Conservation (phyloP, 306 rosid species). For the Calophaca sinica region DNA sequence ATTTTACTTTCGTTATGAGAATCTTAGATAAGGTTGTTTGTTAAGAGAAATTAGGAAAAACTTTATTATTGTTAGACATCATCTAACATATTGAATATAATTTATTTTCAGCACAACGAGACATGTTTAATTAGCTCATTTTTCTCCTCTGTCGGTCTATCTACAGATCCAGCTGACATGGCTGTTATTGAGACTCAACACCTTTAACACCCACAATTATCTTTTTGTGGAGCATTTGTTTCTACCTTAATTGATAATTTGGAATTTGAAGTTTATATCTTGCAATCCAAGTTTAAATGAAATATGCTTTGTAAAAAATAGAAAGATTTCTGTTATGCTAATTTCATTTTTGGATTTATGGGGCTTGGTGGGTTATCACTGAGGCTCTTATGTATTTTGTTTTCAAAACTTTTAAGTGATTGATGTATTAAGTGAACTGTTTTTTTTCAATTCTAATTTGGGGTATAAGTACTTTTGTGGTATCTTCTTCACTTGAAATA, state of each 20-base stretch:
- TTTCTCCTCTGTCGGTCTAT: too few species aligned
- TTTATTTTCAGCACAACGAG: too few species aligned
- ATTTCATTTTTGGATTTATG: conserved; percentile 16
- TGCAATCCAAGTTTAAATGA: conserved; percentile 14
- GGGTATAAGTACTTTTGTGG: neutral
- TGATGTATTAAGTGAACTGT: conserved; percentile 1
- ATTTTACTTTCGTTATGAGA: too few species aligned
- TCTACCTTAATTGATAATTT: conserved; percentile 32
- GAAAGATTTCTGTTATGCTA: conserved; percentile 4
- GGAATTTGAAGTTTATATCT: conserved; percentile 18
- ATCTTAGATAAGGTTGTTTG: too few species aligned
- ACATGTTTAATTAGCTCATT: too few species aligned
- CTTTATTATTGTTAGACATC: too few species aligned
- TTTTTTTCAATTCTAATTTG: neutral
- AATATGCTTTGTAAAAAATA: conserved; percentile 18
- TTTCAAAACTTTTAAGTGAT: neutral
- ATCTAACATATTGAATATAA: too few species aligned
- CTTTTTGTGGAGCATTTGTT: conserved; percentile 35
- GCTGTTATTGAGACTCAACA: too few species aligned
- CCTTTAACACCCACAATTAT: too few species aligned
- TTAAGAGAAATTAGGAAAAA: too few species aligned
- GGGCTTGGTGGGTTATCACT: neutral
- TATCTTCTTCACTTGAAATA: conserved; percentile 8
- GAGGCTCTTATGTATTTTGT: neutral
- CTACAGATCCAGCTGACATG: too few species aligned